Base-by-base conservation (phyloP, 495 filamentous ascomycete species). In the Lasiosphaeris hirsuta region DNA sequence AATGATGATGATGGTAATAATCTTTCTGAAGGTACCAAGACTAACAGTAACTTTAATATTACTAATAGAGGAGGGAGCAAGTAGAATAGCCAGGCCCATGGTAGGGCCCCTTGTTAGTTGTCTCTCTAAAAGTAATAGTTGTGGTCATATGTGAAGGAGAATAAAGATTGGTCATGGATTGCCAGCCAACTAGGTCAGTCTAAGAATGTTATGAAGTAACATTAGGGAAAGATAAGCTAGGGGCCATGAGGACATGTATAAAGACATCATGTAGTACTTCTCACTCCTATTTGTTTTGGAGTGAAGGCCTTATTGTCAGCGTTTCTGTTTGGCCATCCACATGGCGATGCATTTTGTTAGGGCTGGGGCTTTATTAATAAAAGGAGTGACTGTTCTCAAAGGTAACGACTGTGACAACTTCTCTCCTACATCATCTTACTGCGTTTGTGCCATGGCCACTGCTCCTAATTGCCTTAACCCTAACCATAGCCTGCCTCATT, bases 141-240 rank as follows among this genome's bases (percentile, higher is more conserved):
- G 23, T 18, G 17, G 44, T 47, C 44, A 23, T 47, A 47, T 47
- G 44, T 47, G 44, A 47, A 47, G 44, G 44, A 47, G 44, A 47
- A 47, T 18, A 47, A 47, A 33, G 44, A 47, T 47, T 47, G 44
- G 44, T 47, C 44, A 18, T 47, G 44, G 44, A 47, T 47, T 47
- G 44, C 44, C 44, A 18, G 44, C 44, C 44, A 47, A 47, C 44
- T 47, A 47, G 44, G 44, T 47, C 44, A 18, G 17, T 33, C 44
- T 47, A 18, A 47, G 44, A 47, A 30, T 47, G 23, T 18, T 47
- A 18, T 47, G 44, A 47, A 47, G 44, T 18, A 47, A 47, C 23
- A 47, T 47, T 47, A 18, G 44, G 44, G 44, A 47, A 47, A 47
- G 44, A 47, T 47, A 18, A 47, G 44, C 44, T 47, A 47, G 19